phyloP scores from a whole-genome alignment of 2,329 filamentous ascomycete genomes.

The Colletotrichum noveboracense region DNA sequence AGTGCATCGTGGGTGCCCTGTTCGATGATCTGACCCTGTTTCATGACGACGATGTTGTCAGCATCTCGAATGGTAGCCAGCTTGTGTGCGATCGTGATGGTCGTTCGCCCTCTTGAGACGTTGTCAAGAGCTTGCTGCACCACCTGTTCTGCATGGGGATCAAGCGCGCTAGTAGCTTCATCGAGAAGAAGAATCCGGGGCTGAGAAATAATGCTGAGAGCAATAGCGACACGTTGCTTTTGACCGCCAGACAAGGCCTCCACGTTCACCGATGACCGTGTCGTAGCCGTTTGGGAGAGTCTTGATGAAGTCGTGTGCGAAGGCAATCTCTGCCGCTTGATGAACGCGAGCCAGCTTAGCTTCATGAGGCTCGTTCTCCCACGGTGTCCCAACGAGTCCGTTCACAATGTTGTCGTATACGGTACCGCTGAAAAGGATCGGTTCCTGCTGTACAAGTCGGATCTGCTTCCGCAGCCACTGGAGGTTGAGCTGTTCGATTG shows the following conservation, averaged over 20 bases:
- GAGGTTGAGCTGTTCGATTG: slow-evolving; percentile 38
- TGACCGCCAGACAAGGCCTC: slow-evolving; percentile 70
- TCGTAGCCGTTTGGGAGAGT: slow-evolving; percentile 55
- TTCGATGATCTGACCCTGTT: slow-evolving; percentile 61
- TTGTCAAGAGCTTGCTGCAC: slow-evolving; percentile 60
- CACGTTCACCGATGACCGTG: slow-evolving; percentile 64
- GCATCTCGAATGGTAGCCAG: slow-evolving; percentile 62
- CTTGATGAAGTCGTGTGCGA: slow-evolving; percentile 51
- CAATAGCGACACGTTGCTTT: slow-evolving; percentile 67
- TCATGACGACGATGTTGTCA: slow-evolving; percentile 68
- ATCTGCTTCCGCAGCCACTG: slow-evolving; percentile 42
- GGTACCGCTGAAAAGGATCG: slow-evolving; percentile 41
- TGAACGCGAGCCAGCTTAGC: slow-evolving; percentile 44
- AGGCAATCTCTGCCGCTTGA: slow-evolving; percentile 49
- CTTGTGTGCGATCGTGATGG: slow-evolving; percentile 67
- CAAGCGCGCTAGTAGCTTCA: slow-evolving; percentile 66
- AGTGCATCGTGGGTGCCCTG: slow-evolving; percentile 64
- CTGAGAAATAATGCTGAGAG: slow-evolving; percentile 42
- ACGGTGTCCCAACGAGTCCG: slow-evolving; percentile 43
- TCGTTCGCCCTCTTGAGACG: slow-evolving; percentile 61
- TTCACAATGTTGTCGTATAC: slow-evolving; percentile 58
- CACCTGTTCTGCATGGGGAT: slow-evolving; percentile 45
- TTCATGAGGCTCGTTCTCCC: slow-evolving; percentile 25
- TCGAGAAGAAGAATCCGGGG: slow-evolving; percentile 66
- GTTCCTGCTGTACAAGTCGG: slow-evolving; percentile 44